Base-by-base conservation (phyloP, 1,284 basidiomycete species). In the Amylostereum areolatum region DNA sequence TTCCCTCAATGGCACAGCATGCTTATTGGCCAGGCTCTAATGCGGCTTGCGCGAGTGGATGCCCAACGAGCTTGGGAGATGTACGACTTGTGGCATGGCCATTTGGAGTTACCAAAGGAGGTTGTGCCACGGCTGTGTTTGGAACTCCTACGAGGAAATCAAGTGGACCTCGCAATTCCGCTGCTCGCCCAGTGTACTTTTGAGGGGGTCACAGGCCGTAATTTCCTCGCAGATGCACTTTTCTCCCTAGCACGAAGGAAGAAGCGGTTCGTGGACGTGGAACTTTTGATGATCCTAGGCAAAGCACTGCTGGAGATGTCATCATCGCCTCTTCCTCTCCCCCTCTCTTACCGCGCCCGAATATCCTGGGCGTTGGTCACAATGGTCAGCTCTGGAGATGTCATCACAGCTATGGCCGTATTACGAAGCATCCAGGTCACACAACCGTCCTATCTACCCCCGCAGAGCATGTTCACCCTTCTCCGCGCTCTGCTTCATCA, bases 351-450 rank as follows among this genome's bases (percentile, higher is more conserved):
- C 46, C 70, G 68, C 46, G 68, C 66, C 45, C 63, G 66, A 2
- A 54, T 75, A 32, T 64, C 69, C 2, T 71, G 67, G 55, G 65
- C 67, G 31, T 57, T 76, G 12, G 57, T 62, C 5, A 61, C 71
- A 4, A 59, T 73, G 52, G 63, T 69, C 6, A 52, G 60, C 18
- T 68, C 69, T 4, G 60, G 58, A 10, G 61, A 67, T 31, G 53
- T 66, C 6, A 43, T 54, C 5, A 52, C 57, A 18, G 68, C 67
- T 5, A 51, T 71, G 5, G 50, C 56, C 28, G 52, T 72, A 27
- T 55, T 74, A 34, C 58, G 66, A 44, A 52, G 50, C 30, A 59
- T 75, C 18, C 59, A 63, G 35, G 32, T 46, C 4, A 58, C 52
- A 10, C 57, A 56, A 3, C 67, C 66, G 0, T 27, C 52, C 6